Evolutionary conservation across 768 basidiomycete genomes (phyloP).

Genomic region (Tylopilus balloui): DNA sequence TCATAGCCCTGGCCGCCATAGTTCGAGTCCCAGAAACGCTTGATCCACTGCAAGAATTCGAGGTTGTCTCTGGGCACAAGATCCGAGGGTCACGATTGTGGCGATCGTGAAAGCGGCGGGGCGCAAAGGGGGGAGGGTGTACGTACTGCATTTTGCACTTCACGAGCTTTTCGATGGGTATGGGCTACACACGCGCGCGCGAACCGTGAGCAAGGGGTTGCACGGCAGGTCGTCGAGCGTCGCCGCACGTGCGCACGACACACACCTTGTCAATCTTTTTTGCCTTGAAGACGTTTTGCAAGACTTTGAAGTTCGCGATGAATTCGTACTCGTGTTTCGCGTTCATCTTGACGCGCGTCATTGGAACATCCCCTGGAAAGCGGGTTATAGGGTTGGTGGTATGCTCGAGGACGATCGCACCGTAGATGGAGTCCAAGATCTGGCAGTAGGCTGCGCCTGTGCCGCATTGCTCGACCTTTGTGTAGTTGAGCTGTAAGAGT

Average conservation of each 20-base stretch:
- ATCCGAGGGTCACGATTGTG: slow-evolving; percentile 13
- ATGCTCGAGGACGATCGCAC: slow-evolving; percentile 37
- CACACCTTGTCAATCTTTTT: slow-evolving; percentile 90
- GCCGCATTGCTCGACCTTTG: slow-evolving; percentile 90
- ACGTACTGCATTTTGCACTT: slow-evolving; percentile 99
- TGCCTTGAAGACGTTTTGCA: slow-evolving; percentile 87
- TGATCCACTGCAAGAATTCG: slow-evolving; percentile 97
- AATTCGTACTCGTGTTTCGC: slow-evolving; percentile 97
- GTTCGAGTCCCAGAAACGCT: slow-evolving; percentile 92
- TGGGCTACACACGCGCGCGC: slow-evolving; percentile 53
- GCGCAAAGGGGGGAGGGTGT: background rate
- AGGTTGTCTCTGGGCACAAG: slow-evolving; percentile 80
- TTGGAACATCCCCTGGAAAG: slow-evolving; percentile 76
- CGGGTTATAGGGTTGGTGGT: slow-evolving; percentile 8
- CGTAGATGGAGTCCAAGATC: slow-evolving; percentile 90
- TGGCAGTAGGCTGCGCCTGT: slow-evolving; percentile 93
- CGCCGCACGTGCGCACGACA: slow-evolving; percentile 30
- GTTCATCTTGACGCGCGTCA: slow-evolving; percentile 91
- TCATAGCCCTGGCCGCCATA: slow-evolving; percentile 87
- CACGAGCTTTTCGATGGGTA: slow-evolving; percentile 88
- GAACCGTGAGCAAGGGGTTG: background rate
- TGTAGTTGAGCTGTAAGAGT: slow-evolving; percentile 84
- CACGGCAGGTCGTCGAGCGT: background rate
- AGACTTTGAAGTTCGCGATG: slow-evolving; percentile 90
- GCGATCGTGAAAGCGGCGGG: slow-evolving; percentile 1